A percentile compares a stretch with the other conserved stretches of the same genome.
phyloP scores from a whole-genome alignment of 495 filamentous ascomycete species.

The Talaromyces liani region DNA sequence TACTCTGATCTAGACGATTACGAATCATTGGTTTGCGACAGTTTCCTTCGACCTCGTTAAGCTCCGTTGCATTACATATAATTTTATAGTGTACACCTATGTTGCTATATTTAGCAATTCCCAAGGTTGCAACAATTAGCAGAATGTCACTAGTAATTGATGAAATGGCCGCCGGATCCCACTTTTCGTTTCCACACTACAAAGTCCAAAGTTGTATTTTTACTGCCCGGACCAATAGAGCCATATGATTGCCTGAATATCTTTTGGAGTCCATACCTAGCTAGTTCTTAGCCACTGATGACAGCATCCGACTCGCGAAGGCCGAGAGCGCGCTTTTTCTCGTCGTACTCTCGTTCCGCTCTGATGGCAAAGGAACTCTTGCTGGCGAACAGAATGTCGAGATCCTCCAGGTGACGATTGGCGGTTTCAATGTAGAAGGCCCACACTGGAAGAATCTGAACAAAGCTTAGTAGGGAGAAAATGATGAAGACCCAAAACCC shows the following conservation, averaged over 20 bases:
- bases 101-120: too few relatives aligned
- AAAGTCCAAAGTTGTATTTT: background rate
- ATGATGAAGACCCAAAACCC: conserved; percentile 37
- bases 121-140: too few relatives aligned
- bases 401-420: conserved; percentile 39
- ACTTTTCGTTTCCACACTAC: background rate
- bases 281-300: background rate
- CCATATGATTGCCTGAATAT: background rate
- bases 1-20: too few relatives aligned
- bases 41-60: too few relatives aligned
- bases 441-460: conserved; percentile 33
- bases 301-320: conserved; percentile 3
- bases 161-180: background rate
- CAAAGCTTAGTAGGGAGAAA: conserved; percentile 37
- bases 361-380: conserved; percentile 7
- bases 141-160: too few relatives aligned
- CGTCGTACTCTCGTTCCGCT: conserved; percentile 6
- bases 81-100: too few relatives aligned
- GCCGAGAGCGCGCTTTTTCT: background rate
- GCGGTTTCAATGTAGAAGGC: conserved; percentile 47
- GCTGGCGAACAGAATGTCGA: conserved; percentile 39
- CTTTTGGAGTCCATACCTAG: conserved; percentile 5
- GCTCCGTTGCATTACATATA: too few relatives aligned
- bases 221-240: background rate
- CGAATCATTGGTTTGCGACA: too few relatives aligned